phyloP scores from a whole-genome alignment of 768 basidiomycete species.

The Serendipita sp. region DNA sequence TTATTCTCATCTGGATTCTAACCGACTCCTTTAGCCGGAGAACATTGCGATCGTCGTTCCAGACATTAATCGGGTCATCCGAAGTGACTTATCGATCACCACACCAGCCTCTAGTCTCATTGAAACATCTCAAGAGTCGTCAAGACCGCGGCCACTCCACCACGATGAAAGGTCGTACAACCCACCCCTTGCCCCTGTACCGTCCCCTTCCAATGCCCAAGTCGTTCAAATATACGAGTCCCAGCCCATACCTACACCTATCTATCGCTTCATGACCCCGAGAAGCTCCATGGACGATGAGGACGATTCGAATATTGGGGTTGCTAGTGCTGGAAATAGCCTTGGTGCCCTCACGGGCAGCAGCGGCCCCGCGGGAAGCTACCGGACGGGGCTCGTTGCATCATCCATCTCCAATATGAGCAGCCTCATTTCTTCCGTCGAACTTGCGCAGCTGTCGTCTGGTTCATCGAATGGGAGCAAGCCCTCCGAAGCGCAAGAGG shows the following conservation, averaged over 20 bases:
- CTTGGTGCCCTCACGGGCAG: not conserved
- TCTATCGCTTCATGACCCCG: constrained; percentile 20
- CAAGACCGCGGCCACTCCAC: constrained; percentile 46
- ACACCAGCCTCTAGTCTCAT: constrained; percentile 39
- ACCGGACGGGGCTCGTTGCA: not conserved
- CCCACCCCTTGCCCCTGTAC: constrained; percentile 12
- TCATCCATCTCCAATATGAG: not conserved
- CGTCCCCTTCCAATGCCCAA: not conserved
- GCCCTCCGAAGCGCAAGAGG: not conserved
- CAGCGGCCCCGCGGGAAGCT: not conserved
- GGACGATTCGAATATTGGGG: constrained; percentile 13
- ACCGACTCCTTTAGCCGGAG: constrained; percentile 72
- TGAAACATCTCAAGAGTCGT: constrained; percentile 38
- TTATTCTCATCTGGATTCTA: not conserved
- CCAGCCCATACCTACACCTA: constrained; percentile 52
- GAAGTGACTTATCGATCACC: constrained; percentile 35
- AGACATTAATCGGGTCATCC: constrained; percentile 61
- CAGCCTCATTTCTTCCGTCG: not conserved
- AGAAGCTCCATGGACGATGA: constrained; percentile 17
- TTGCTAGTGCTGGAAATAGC: not conserved
- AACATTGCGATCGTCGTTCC: constrained; percentile 83
- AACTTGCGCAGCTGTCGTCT: not conserved
- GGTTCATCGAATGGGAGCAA: not conserved
- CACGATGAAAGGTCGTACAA: constrained; percentile 34
- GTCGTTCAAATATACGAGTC: constrained; percentile 67